These are phyloP conservation scores for Rhodocollybia butyracea DNA, from an alignment of 768 basidiomycete species.

Conservation along the genomic window DNA sequence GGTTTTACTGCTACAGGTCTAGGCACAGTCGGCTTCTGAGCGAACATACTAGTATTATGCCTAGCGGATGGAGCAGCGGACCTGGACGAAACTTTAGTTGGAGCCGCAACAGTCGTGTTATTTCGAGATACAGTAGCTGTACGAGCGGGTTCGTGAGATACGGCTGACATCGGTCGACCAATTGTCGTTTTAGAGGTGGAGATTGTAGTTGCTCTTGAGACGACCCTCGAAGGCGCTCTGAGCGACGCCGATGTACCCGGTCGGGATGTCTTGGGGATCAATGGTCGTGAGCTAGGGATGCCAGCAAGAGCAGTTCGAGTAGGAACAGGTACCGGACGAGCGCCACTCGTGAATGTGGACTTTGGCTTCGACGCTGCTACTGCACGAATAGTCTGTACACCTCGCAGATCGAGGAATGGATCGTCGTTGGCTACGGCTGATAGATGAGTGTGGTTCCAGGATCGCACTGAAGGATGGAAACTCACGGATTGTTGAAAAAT, in stretches of 20 bases:
- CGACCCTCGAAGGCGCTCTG: neutral
- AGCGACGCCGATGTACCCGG: neutral
- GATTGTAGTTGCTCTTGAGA: neutral
- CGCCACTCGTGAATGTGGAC: neutral
- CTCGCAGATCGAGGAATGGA: slow-evolving; percentile 23
- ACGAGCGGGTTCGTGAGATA: too few relatives aligned
- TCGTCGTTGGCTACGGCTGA: slow-evolving; percentile 22
- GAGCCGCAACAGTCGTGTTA: too few relatives aligned
- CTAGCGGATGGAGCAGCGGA: too few relatives aligned
- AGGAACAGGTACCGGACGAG: neutral
- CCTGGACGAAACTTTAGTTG: too few relatives aligned
- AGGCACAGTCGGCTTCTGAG: too few relatives aligned
- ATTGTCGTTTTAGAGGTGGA: neutral
- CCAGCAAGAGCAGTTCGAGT: neutral
- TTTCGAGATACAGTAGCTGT: too few relatives aligned
- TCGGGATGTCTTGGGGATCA: neutral
- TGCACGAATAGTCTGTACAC: too few relatives aligned
- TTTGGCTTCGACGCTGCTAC: neutral
- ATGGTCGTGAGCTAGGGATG: neutral
- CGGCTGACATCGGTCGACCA: too few relatives aligned
- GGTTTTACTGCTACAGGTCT: too few relatives aligned
- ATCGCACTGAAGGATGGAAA: neutral
- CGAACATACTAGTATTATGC: too few relatives aligned
- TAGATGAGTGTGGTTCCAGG: neutral
- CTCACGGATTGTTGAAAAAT: slow-evolving; percentile 21